Conservation (phyloP, 306 rosid species). For the Sicyos edulis region DNA sequence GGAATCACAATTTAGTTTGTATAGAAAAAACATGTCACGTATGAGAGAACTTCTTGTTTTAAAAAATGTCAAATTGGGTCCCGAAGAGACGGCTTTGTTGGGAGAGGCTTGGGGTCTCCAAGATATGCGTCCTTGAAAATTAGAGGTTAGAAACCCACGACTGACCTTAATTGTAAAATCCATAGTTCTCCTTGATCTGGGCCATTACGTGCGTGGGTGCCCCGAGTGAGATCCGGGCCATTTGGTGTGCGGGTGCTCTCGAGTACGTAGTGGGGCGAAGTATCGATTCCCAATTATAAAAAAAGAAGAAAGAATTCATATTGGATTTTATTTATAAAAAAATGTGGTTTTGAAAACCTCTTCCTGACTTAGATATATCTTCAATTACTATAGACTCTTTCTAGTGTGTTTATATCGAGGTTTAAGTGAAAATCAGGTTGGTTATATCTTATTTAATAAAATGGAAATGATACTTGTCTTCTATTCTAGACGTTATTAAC, state of each 20-base stretch:
- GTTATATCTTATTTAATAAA: not conserved
- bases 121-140: too few species aligned
- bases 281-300: too few species aligned
- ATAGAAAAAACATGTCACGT: not conserved
- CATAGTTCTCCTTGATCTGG: too few species aligned
- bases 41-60: not conserved
- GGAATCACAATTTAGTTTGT: not conserved
- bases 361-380: not conserved
- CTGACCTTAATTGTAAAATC: too few species aligned
- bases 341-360: not conserved
- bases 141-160: too few species aligned
- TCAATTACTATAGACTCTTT: not conserved
- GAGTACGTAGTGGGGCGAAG: too few species aligned
- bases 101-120: too few species aligned
- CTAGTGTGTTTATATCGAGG: not conserved
- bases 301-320: too few species aligned
- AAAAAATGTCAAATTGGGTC: not conserved
- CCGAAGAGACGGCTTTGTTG: too few species aligned
- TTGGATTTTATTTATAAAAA: not conserved
- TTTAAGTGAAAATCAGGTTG: not conserved
- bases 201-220: too few species aligned
- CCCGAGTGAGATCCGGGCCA: too few species aligned
- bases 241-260: too few species aligned
- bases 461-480: conserved; percentile 8
- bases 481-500: conserved; percentile 12